phyloP scores from a whole-genome alignment of 2,329 filamentous ascomycete species.

The Reticulascus tulasneorum region DNA sequence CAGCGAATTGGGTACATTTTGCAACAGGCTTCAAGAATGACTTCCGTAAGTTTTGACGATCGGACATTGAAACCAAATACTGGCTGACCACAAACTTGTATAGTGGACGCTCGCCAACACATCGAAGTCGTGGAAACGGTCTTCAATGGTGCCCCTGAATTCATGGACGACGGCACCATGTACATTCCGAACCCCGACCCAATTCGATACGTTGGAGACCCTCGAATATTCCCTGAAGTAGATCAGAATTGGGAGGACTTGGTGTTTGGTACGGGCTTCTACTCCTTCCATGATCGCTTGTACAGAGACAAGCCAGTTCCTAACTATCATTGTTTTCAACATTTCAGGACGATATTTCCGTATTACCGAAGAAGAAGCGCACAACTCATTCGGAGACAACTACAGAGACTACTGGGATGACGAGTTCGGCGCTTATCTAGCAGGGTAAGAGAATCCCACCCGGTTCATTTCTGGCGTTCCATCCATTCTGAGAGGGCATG shows the following conservation, averaged over 20 bases:
- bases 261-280: too few species aligned
- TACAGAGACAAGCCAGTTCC: too few species aligned
- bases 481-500: not conserved
- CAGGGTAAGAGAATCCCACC: not conserved
- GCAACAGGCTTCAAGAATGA: not conserved
- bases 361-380: conserved; percentile 3
- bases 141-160: not conserved
- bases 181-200: not conserved
- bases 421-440: not conserved
- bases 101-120: not conserved
- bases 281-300: too few species aligned
- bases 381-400: not conserved
- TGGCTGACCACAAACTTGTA: not conserved
- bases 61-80: not conserved
- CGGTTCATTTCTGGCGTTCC: too few species aligned
- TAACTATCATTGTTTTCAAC: not conserved
- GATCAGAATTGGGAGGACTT: conserved; percentile 2
- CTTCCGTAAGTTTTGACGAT: not conserved
- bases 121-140: not conserved
- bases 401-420: conserved; percentile 1
- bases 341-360: not conserved
- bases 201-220: not conserved
- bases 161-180: conserved; percentile 1
- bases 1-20: too few species aligned
- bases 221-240: conserved; percentile 2